phyloP scores from a whole-genome alignment of 1,284 basidiomycete genomes.

The Sphaerobolus stellatus region DNA sequence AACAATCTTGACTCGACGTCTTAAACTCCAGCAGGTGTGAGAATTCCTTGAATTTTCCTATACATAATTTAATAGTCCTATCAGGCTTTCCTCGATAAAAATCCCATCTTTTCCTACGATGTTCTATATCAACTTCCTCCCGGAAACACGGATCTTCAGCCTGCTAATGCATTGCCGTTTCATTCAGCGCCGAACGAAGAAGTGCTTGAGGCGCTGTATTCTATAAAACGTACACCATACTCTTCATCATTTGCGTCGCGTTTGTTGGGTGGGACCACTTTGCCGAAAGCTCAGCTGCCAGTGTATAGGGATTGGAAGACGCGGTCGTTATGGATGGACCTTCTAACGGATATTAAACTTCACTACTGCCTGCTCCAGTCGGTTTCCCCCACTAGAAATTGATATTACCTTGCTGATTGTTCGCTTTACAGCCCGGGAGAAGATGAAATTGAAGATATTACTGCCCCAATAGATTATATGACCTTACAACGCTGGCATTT shows the following conservation, averaged over 20 bases:
- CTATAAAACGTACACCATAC: conserved; percentile 61
- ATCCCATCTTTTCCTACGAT: conserved; percentile 7
- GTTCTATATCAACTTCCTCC: neutral
- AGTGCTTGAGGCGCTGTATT: conserved; percentile 52
- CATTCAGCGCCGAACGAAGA: conserved; percentile 35
- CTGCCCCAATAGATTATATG: conserved; percentile 62
- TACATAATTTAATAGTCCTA: neutral
- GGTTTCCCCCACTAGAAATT: conserved; percentile 20
- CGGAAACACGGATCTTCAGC: neutral
- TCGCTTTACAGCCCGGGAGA: conserved; percentile 49
- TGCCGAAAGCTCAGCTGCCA: conserved; percentile 27
- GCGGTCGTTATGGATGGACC: conserved; percentile 64
- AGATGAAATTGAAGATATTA: conserved; percentile 39
- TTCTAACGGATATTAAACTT: conserved; percentile 67
- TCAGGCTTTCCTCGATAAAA: neutral
- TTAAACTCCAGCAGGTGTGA: conserved; percentile 7
- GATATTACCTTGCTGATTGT: conserved; percentile 11
- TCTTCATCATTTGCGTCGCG: conserved; percentile 62
- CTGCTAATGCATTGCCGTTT: neutral
- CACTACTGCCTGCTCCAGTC: conserved; percentile 63
- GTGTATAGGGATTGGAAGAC: conserved; percentile 72
- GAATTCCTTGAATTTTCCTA: neutral
- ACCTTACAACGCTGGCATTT: conserved; percentile 60
- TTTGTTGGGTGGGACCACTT: conserved; percentile 40
- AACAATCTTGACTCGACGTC: conserved; percentile 4